Conservation (phyloP, 345 rosid species). For the Capsella bursapastoris region DNA sequence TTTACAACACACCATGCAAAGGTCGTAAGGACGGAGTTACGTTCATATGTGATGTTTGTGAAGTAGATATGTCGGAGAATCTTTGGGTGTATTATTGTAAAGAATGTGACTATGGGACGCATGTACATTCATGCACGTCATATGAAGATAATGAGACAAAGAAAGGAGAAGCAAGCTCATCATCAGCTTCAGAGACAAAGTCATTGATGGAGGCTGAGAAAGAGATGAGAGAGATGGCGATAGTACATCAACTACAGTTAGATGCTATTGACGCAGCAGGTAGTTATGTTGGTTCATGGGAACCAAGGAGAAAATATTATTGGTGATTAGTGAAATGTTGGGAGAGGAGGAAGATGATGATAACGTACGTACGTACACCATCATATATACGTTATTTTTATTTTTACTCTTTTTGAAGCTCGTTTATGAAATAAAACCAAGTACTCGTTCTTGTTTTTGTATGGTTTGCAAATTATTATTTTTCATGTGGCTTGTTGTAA, state of each 20-base stretch:
- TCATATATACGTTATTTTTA: fast-evolving
- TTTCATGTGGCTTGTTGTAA: too few relatives aligned
- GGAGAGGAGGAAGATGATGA: too few relatives aligned
- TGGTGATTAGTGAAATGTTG: background rate
- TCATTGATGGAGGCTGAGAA: conserved; percentile 8
- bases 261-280: conserved; percentile 15
- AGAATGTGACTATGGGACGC: conserved; percentile 12
- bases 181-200: background rate
- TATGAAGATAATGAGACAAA: background rate
- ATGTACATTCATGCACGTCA: background rate
- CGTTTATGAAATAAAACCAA: too few relatives aligned
- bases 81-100: conserved; percentile 31
- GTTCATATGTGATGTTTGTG: conserved; percentile 16
- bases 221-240: conserved; percentile 25
- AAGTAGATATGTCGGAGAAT: conserved; percentile 4
- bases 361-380: too few relatives aligned
- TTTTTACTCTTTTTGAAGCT: too few relatives aligned
- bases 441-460: too few relatives aligned
- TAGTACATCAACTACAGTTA: conserved; percentile 1
- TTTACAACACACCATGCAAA: conserved; percentile 2
- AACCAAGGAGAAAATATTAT: background rate
- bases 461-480: too few relatives aligned
- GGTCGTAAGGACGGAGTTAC: background rate
- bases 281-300: conserved; percentile 14
- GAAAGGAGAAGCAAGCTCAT: background rate